Evolutionary conservation across 352 stramenopile genomes (phyloP).

Genomic region (Aphanomyces invadans): DNA sequence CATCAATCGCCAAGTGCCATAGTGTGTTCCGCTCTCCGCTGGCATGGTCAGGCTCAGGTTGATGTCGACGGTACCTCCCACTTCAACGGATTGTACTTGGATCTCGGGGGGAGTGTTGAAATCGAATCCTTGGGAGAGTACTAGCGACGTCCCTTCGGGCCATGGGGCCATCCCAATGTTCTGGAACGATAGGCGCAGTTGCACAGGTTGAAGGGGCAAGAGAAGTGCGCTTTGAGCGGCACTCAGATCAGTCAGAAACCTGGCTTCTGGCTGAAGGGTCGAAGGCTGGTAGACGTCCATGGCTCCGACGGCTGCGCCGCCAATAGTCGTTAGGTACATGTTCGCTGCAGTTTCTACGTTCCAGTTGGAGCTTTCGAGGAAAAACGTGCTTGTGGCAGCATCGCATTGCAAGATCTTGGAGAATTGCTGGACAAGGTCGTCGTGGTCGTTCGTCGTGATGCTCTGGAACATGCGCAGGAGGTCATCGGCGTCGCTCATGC

Average conservation of each 20-base stretch:
- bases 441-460: slow-evolving; percentile 79
- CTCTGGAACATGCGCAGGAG: slow-evolving; percentile 82
- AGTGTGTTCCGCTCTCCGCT: slow-evolving; percentile 44
- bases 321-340: slow-evolving; percentile 69
- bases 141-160: slow-evolving; percentile 47
- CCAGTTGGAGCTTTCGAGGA: slow-evolving; percentile 84
- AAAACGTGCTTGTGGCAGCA: slow-evolving; percentile 62
- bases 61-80: slow-evolving; percentile 55
- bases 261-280: slow-evolving; percentile 1
- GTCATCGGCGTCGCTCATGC: slow-evolving; percentile 38
- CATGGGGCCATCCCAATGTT: slow-evolving; percentile 51
- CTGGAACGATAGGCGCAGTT: slow-evolving; percentile 43
- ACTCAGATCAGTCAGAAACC: slow-evolving; percentile 21
- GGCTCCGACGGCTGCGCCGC: slow-evolving; percentile 40
- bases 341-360: slow-evolving; percentile 81
- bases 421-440: slow-evolving; percentile 80
- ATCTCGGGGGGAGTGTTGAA: slow-evolving; percentile 55
- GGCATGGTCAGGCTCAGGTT: slow-evolving; percentile 51
- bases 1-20: slow-evolving; percentile 67
- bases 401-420: slow-evolving; percentile 65
- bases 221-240: slow-evolving; percentile 18
- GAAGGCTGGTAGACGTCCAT: slow-evolving; percentile 43
- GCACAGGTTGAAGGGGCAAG: slow-evolving; percentile 18
- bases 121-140: slow-evolving; percentile 58
- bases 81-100: slow-evolving; percentile 32